Conservation (phyloP, 163 green algal genomes). For the Scenedesmus sp. region DNA sequence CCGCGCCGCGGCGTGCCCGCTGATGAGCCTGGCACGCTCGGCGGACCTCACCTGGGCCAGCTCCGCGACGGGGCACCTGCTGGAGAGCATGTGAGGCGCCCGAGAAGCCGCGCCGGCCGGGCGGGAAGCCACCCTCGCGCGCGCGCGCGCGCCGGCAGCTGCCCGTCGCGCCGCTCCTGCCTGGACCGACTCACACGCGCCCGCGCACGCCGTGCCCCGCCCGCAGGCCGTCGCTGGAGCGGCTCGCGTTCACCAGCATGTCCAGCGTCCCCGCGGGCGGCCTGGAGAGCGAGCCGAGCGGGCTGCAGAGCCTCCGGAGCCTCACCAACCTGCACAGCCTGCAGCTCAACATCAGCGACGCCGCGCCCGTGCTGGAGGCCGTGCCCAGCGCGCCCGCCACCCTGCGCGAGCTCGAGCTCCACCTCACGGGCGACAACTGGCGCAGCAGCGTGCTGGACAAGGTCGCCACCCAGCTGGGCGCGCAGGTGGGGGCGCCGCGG, state of each 20-base stretch:
- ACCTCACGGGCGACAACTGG: constrained; percentile 34
- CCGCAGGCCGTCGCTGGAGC: constrained; percentile 19
- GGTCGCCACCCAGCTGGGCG: constrained; percentile 20
- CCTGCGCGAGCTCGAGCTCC: constrained; percentile 27
- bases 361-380: constrained; percentile 18
- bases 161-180: too few species aligned
- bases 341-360: constrained; percentile 30
- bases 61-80: constrained; percentile 19
- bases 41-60: constrained; percentile 24
- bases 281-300: neutral
- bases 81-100: constrained; percentile 43
- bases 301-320: constrained; percentile 28
- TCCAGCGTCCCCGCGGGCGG: constrained; percentile 1
- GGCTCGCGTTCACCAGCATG: constrained; percentile 39
- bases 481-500: constrained; percentile 9
- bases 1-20: constrained; percentile 27
- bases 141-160: too few species aligned
- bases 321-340: constrained; percentile 39
- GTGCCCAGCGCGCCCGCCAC: constrained; percentile 25
- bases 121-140: too few species aligned
- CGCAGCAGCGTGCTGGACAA: constrained; percentile 21
- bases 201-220: too few species aligned
- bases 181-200: too few species aligned
- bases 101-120: too few species aligned
- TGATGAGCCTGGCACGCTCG: constrained; percentile 39